Conservation (phyloP, 202 grass and related monocot genomes). For the Alloteropsis angusta region DNA sequence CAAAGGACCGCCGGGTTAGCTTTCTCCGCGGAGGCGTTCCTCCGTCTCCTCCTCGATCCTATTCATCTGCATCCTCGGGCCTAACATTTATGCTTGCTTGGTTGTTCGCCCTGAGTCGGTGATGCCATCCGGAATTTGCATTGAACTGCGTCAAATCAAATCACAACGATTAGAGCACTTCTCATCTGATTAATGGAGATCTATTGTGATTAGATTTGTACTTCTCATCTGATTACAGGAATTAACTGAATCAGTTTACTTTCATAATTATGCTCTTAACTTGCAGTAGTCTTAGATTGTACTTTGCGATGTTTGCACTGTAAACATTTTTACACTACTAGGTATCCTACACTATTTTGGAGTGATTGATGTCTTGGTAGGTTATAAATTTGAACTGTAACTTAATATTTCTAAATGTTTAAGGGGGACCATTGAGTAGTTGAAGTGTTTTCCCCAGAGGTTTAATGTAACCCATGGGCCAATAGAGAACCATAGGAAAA, state of each 20-base stretch:
- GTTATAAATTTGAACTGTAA: background rate
- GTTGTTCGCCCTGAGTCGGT: background rate
- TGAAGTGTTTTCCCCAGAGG: background rate
- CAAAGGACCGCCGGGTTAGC: constrained; percentile 23
- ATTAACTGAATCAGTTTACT: background rate
- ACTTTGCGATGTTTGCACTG: background rate
- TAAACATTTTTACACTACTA: background rate
- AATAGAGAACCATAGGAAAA: background rate
- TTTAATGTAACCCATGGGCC: background rate
- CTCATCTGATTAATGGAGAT: too few relatives aligned
- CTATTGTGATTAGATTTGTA: background rate
- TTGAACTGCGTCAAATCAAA: background rate
- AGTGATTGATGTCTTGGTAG: background rate
- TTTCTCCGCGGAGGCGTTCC: background rate
- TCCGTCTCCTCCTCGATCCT: background rate
- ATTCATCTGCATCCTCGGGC: background rate
- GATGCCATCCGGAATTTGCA: background rate
- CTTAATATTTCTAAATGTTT: background rate
- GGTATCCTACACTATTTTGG: background rate
- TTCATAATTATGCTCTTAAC: background rate
- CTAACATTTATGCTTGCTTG: background rate
- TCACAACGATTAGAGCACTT: too few relatives aligned
- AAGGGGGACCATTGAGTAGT: background rate
- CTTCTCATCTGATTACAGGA: background rate
- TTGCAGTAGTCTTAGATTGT: too few relatives aligned